A percentile compares a stretch with the other conserved stretches of the same genome.
Evolutionary conservation across 2,329 filamentous ascomycete species (phyloP).

Genomic region (Onygenales sp.): DNA sequence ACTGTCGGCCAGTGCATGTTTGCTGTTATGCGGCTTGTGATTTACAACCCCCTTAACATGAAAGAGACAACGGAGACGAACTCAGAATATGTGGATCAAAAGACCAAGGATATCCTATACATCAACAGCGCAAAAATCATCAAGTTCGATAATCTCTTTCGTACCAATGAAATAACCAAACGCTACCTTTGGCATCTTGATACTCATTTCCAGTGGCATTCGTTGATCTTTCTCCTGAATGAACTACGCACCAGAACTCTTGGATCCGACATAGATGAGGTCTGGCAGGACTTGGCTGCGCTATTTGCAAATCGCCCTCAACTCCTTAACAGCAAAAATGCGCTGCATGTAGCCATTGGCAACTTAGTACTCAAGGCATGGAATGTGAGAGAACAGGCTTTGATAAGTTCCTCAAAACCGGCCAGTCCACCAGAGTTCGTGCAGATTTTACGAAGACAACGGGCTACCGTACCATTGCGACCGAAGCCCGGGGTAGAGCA

Average conservation of each 20-base stretch:
- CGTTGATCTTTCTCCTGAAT: conserved; percentile 37
- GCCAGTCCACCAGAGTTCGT: neutral
- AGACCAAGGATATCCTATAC: conserved; percentile 29
- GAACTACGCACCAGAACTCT: conserved; percentile 26
- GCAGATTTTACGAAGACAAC: neutral
- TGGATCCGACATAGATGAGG: conserved; percentile 23
- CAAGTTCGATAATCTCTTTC: conserved; percentile 31
- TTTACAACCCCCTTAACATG: neutral
- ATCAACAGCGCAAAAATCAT: conserved; percentile 27
- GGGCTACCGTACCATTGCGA: neutral
- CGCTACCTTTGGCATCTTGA: conserved; percentile 35
- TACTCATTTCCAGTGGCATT: conserved; percentile 40
- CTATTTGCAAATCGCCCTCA: conserved; percentile 33
- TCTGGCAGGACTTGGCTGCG: conserved; percentile 35
- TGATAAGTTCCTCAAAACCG: neutral
- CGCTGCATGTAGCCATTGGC: conserved; percentile 17
- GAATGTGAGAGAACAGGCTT: neutral
- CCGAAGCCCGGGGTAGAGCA: neutral
- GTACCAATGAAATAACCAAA: conserved; percentile 26
- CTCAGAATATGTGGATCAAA: conserved; percentile 10
- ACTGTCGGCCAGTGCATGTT: conserved; percentile 29
- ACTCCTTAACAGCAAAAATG: conserved; percentile 27
- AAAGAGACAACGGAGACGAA: neutral
- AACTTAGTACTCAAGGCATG: neutral
- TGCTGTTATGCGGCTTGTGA: conserved; percentile 26